Base-by-base conservation (phyloP, 176 grass and related monocot species). In the Poa pratensis region DNA sequence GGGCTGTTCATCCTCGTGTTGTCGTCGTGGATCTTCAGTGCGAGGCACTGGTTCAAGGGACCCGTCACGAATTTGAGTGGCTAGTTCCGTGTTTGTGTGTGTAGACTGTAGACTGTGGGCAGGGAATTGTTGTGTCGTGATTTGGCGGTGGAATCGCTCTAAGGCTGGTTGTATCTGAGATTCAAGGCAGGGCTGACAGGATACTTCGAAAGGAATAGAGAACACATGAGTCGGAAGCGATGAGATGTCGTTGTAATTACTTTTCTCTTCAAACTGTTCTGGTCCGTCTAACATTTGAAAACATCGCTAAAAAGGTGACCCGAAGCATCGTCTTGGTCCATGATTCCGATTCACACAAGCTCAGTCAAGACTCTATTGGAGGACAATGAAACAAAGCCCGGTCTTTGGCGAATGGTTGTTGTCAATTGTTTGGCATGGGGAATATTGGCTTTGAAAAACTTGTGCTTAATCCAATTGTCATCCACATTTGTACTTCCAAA, bases 11-110 rank as follows among this genome's bases (percentile, higher is more conserved):
- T 90, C 73, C 88, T 95, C 50, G 79, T 88, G 0, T 30, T 95
- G 10, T 26, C 58, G 13, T 92, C 90, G 0, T 95, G 90, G 93
- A 3, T 92, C 43, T 39, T 95, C 76, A 92, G 83, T 46, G 90
- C 93, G 19, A 82, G 90, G 63, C 90, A 92, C 75, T 99, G 93
- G 96, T 99, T 99, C 92, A 95, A 24, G 65, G 90, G 93, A 0
- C 93, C 93, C 60, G 75, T 92, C 66, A 82, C 90, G 5, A 95
- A 95, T 40, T 66, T 95, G 18, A 77, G 80, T 30, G 81, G 71
- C 1, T 95, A 82, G 79, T 16, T 39, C 52, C 24, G 10, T 42
- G 19, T 42, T 40, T 22, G 20, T 22, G 13, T 46, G 69, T 27
- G 70, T 49, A 51, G 49, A 51, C 49, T 5, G 30, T n/a, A n/a